phyloP scores from a whole-genome alignment of 805 yeast species.

The Vanderwaltozyma verrucispora region DNA sequence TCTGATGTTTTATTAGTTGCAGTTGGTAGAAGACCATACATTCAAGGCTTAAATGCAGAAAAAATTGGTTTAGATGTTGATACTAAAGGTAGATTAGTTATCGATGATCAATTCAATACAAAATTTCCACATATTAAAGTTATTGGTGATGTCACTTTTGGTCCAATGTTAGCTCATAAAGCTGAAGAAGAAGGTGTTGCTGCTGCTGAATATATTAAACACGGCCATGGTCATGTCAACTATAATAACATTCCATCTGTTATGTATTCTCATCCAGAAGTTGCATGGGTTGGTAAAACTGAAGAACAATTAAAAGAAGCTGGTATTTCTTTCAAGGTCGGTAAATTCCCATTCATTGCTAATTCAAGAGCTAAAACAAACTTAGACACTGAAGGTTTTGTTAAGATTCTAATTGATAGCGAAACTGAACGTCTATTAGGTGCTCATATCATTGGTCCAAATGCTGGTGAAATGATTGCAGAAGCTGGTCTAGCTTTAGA shows the following conservation, averaged over 20 bases:
- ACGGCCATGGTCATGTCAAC: conserved; percentile 96
- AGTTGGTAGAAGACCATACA: conserved; percentile 97
- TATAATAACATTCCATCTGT: conserved; percentile 96
- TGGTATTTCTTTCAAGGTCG: conserved; percentile 84
- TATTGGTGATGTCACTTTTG: conserved; percentile 97
- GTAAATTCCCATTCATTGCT: conserved; percentile 98
- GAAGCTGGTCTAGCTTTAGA: conserved; percentile 97
- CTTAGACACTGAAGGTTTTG: conserved; percentile 94
- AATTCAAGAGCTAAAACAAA: conserved; percentile 99
- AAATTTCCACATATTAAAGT: conserved; percentile 90
- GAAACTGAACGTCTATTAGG: conserved; percentile 96
- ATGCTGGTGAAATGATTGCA: conserved; percentile 99
- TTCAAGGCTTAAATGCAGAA: conserved; percentile 83
- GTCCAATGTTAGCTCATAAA: conserved; percentile 99
- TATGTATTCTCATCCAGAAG: conserved; percentile 99
- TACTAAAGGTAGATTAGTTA: conserved; percentile 85
- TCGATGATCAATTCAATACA: conserved; percentile 88
- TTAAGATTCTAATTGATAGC: conserved; percentile 90
- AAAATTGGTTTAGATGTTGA: conserved; percentile 83
- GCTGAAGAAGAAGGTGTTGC: conserved; percentile 99
- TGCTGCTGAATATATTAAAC: conserved; percentile 88
- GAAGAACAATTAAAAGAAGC: conserved; percentile 91
- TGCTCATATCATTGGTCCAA: conserved; percentile 94
- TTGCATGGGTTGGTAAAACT: conserved; percentile 97
- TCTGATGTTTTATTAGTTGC: conserved; percentile 95